Percentiles rank a stretch among this genome's conserved stretches.
Evolutionary conservation across 441 rosid genomes (phyloP).

Genomic region (Syzygium malaccense): DNA sequence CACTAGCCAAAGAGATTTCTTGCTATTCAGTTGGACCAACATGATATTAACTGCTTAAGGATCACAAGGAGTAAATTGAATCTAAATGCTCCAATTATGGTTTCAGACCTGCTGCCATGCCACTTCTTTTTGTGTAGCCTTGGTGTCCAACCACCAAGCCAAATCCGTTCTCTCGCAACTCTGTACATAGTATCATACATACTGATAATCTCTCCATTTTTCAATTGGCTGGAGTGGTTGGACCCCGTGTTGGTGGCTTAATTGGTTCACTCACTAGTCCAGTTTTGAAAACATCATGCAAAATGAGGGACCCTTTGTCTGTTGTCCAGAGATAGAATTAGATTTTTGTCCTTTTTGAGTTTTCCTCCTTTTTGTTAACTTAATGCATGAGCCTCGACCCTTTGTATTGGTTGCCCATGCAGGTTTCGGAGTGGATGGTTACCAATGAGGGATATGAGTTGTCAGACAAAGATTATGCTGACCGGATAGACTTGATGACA

Average conservation of each 20-base stretch:
- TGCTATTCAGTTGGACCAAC: neutral
- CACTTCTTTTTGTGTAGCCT: neutral
- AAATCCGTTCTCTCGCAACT: neutral
- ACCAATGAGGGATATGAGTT: slow-evolving; percentile 38
- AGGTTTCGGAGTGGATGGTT: slow-evolving; percentile 87
- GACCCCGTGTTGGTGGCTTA: neutral
- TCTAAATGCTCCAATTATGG: neutral
- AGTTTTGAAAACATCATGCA: neutral
- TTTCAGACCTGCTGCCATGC: neutral
- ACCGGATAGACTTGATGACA: slow-evolving; percentile 66
- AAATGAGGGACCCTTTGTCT: neutral
- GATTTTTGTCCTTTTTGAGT: neutral
- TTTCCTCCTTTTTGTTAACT: neutral
- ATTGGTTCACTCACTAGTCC: neutral
- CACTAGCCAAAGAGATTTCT: neutral
- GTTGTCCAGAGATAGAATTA: neutral
- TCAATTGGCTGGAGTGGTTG: neutral
- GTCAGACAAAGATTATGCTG: slow-evolving; percentile 63
- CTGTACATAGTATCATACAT: neutral
- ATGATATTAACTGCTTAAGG: neutral
- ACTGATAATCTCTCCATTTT: neutral
- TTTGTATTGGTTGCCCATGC: slow-evolving; percentile 3
- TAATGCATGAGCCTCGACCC: neutral
- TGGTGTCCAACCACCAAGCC: neutral
- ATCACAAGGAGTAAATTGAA: neutral